Percentiles rank a stretch among this genome's conserved stretches.
phyloP scores from a whole-genome alignment of 768 basidiomycete genomes.

The Russula lepida region DNA sequence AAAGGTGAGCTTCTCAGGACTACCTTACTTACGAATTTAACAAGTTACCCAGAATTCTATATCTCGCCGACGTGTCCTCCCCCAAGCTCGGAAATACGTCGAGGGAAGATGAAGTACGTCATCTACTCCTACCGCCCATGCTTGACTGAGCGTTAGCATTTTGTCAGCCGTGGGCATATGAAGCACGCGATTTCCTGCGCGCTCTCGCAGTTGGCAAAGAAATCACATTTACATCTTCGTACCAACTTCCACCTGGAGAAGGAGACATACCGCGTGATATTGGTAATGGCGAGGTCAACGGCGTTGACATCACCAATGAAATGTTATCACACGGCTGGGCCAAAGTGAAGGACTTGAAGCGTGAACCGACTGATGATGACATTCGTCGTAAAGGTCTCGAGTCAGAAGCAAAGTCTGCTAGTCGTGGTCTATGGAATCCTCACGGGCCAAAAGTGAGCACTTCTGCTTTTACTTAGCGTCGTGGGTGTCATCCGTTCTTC shows the following conservation, averaged over 20 bases:
- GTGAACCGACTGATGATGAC: slow-evolving; percentile 77
- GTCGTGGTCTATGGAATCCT: slow-evolving; percentile 81
- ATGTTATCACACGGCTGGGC: slow-evolving; percentile 89
- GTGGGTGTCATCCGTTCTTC: slow-evolving; percentile 9
- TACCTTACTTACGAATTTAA: not conserved
- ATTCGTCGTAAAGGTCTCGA: slow-evolving; percentile 63
- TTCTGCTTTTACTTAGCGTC: not conserved
- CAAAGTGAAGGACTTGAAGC: slow-evolving; percentile 80
- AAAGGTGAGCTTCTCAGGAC: slow-evolving; percentile 49
- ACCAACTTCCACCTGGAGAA: slow-evolving; percentile 60
- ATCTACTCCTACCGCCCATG: not conserved
- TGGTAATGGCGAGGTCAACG: slow-evolving; percentile 64
- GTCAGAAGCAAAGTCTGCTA: slow-evolving; percentile 61
- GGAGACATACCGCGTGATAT: slow-evolving; percentile 76
- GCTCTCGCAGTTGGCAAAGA: slow-evolving; percentile 83
- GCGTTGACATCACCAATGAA: slow-evolving; percentile 64
- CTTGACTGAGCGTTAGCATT: slow-evolving; percentile 3
- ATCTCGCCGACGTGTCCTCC: slow-evolving; percentile 80
- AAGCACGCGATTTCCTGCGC: slow-evolving; percentile 88
- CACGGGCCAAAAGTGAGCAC: slow-evolving; percentile 57
- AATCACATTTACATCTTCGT: slow-evolving; percentile 73
- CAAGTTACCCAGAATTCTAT: slow-evolving; percentile 55
- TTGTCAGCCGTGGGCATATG: slow-evolving; percentile 77
- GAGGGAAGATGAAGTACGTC: slow-evolving; percentile 78
- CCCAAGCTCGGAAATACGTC: slow-evolving; percentile 77